A percentile compares a stretch with the other conserved stretches of the same genome.
These are phyloP conservation scores for Malassezia arunalokei DNA, from an alignment of 1,284 basidiomycete genomes.

Conservation along the genomic window DNA sequence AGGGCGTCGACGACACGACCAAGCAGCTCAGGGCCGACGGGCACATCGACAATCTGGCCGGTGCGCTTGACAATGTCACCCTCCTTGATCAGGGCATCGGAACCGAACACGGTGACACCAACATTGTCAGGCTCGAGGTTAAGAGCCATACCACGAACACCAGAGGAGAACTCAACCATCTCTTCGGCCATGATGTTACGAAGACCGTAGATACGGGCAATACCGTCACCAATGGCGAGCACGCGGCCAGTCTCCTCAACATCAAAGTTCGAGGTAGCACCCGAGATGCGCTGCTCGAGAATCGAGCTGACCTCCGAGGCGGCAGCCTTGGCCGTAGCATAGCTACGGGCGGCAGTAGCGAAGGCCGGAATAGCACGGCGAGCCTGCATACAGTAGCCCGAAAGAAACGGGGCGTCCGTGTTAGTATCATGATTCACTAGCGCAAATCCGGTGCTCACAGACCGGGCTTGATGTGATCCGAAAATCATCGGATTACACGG, in stretches of 20 bases:
- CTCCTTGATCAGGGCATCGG: constrained; percentile 98
- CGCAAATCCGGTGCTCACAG: too few relatives aligned
- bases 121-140: constrained; percentile 99
- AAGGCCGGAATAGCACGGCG: constrained; percentile 51
- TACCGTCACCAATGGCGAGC: constrained; percentile 98
- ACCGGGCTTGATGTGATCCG: too few relatives aligned
- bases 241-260: constrained; percentile 98
- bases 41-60: constrained; percentile 98
- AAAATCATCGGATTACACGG: too few relatives aligned
- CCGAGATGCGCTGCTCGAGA: constrained; percentile 94
- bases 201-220: constrained; percentile 88
- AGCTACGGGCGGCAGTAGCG: constrained; percentile 51
- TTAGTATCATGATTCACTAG: not conserved
- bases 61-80: constrained; percentile 99
- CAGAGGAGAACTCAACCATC: constrained; percentile 99
- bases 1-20: constrained; percentile 98
- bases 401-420: not conserved
- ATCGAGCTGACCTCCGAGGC: constrained; percentile 98
- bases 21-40: constrained; percentile 86
- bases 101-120: constrained; percentile 99
- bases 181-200: constrained; percentile 81
- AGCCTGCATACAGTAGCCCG: constrained; percentile 41
- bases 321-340: constrained; percentile 95
- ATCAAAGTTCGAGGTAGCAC: constrained; percentile 75
- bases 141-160: constrained; percentile 79